Evolutionary conservation across 2,329 filamentous ascomycete species (phyloP).

Genomic region (Orbilia javanica): DNA sequence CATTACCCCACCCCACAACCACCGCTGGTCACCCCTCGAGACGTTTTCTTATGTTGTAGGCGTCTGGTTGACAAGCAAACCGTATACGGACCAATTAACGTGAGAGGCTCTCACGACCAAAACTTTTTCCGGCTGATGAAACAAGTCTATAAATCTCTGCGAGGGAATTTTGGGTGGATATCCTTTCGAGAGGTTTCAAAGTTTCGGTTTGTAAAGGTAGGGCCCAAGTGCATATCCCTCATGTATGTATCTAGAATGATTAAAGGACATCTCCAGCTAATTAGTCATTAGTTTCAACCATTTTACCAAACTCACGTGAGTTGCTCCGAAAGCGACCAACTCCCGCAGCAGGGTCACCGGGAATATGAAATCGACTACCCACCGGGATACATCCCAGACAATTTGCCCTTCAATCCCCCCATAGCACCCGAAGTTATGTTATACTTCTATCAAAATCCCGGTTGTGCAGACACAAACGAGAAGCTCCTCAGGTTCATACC

Average conservation of each 20-base stretch:
- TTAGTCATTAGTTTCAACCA: conserved; percentile 18
- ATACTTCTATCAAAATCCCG: conserved; percentile 24
- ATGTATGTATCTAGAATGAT: too few relatives aligned
- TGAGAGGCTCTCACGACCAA: conserved; percentile 6
- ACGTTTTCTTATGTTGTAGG: conserved; percentile 24
- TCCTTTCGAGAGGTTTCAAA: conserved; percentile 20
- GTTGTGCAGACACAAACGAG: conserved; percentile 19
- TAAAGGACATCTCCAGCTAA: not conserved
- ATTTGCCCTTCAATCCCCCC: conserved; percentile 15
- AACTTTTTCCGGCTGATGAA: conserved; percentile 19
- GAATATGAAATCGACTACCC: conserved; percentile 50
- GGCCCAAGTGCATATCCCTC: not conserved
- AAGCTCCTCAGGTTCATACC: conserved; percentile 37
- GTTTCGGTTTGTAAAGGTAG: conserved; percentile 28
- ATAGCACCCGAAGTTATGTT: conserved; percentile 21
- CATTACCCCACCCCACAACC: not conserved
- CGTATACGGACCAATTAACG: conserved; percentile 8
- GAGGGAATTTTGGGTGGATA: conserved; percentile 14
- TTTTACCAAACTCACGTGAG: conserved; percentile 37
- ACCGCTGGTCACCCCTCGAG: not conserved
- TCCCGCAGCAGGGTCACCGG: not conserved
- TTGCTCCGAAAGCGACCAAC: conserved; percentile 38
- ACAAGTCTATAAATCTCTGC: conserved; percentile 1
- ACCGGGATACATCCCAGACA: not conserved
- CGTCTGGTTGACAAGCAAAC: conserved; percentile 18